Evolutionary conservation across 2,329 filamentous ascomycete species (phyloP).

Genomic region (Drechslerella dactyloides): DNA sequence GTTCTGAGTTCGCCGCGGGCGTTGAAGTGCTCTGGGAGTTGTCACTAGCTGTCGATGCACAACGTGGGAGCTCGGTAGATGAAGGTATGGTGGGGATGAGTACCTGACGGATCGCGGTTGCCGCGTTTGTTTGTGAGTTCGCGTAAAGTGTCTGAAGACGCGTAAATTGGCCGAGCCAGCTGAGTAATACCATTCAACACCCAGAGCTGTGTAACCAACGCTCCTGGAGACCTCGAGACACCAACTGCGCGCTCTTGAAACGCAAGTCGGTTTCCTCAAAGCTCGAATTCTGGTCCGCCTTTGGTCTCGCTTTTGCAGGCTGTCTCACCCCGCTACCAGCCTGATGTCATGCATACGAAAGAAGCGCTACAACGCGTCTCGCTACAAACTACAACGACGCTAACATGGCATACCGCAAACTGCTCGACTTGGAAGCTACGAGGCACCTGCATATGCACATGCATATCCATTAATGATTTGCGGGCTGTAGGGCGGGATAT

Average conservation of each 20-base stretch:
- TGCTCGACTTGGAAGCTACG: too few species aligned
- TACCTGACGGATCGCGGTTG: slow-evolving; percentile 22
- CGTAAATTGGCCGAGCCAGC: slow-evolving; percentile 9
- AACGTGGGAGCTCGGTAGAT: neutral
- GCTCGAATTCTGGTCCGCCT: too few species aligned
- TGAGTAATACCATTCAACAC: neutral
- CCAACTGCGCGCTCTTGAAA: too few species aligned
- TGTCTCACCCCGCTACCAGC: too few species aligned
- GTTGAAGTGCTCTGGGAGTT: slow-evolving; percentile 2
- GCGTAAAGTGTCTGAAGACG: slow-evolving; percentile 42
- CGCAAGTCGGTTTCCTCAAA: too few species aligned
- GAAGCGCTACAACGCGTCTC: neutral
- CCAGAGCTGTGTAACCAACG: neutral
- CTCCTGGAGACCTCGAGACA: too few species aligned
- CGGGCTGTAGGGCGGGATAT: too few species aligned
- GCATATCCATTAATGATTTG: neutral
- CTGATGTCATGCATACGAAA: neutral
- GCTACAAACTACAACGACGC: neutral
- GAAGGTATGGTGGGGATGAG: slow-evolving; percentile 6
- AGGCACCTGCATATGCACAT: neutral
- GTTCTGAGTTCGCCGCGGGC: neutral
- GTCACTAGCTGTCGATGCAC: too few species aligned
- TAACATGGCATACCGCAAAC: too few species aligned
- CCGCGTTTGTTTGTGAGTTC: slow-evolving; percentile 43
- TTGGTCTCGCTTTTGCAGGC: too few species aligned